Evolutionary conservation across 352 stramenopile genomes (phyloP).

Genomic region (Albugo candida): DNA sequence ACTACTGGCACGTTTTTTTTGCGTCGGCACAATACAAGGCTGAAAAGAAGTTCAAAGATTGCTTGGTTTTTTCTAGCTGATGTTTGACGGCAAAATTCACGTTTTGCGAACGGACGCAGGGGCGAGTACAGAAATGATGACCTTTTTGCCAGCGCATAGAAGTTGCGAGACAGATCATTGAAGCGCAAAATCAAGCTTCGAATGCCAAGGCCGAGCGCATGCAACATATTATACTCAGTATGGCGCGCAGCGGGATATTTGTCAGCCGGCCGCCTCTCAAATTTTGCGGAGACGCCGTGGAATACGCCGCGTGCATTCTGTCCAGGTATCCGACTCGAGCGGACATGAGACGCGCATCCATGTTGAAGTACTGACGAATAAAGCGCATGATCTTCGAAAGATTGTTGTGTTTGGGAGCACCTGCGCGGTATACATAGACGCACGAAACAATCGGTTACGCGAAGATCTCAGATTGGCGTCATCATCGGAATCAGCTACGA

Average conservation of each 20-base stretch:
- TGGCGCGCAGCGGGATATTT: conserved; percentile 14
- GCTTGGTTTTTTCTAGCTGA: too few species aligned
- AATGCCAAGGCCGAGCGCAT: conserved; percentile 18
- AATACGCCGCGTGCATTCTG: conserved; percentile 15
- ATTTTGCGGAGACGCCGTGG: conserved; percentile 10
- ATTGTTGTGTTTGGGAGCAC: conserved; percentile 1
- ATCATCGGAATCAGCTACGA: conserved; percentile 4
- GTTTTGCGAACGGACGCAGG: conserved; percentile 3
- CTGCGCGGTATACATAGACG: conserved; percentile 3
- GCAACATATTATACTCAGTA: conserved; percentile 14
- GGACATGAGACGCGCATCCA: conserved; percentile 1
- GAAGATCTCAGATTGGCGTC: background rate
- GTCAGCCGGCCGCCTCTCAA: conserved; percentile 7
- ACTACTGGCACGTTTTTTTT: conserved; percentile 8
- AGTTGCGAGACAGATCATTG: conserved; percentile 8
- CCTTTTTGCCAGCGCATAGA: conserved; percentile 11
- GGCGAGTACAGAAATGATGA: conserved; percentile 12
- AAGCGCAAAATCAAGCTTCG: conserved; percentile 9
- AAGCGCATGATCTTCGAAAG: background rate
- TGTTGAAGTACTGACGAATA: conserved; percentile 2
- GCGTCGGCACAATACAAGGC: background rate
- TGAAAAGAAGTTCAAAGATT: too few species aligned
- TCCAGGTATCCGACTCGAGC: conserved; percentile 8
- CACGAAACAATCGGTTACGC: conserved; percentile 4
- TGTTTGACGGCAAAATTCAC: too few species aligned